Conservation (phyloP, 1,139 yeast genomes). For the Suhomyces kunorum region DNA sequence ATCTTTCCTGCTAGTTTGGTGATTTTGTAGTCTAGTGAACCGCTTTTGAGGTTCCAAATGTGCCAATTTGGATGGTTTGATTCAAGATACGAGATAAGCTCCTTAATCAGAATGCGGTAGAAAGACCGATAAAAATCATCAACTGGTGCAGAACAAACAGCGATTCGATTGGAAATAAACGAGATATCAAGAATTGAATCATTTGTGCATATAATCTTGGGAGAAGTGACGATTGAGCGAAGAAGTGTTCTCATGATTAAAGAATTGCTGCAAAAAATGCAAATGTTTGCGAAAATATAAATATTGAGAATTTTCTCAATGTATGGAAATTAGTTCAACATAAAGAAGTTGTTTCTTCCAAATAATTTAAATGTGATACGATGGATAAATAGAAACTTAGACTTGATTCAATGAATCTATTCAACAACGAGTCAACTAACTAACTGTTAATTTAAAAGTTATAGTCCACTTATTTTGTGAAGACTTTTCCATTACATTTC, state of each 20-base stretch:
- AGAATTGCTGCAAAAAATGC: conserved; percentile 8
- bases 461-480: no score
- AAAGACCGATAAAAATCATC: conserved; percentile 41
- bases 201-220: conserved; percentile 28
- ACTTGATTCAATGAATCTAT: no score
- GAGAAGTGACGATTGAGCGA: conserved; percentile 27
- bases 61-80: conserved; percentile 62
- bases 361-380: no score
- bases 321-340: no score
- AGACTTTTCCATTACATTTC: no score
- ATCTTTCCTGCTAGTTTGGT: conserved; percentile 33
- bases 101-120: conserved; percentile 57
- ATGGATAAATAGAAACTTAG: no score
- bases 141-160: conserved; percentile 78
- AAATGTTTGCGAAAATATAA: not conserved
- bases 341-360: no score
- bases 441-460: no score
- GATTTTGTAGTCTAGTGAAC: conserved; percentile 49
- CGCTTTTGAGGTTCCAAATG: conserved; percentile 62
- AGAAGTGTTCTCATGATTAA: conserved; percentile 9
- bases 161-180: conserved; percentile 58
- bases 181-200: conserved; percentile 55
- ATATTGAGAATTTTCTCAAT: no score
- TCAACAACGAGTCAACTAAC: no score
- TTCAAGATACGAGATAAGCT: conserved; percentile 52